A percentile compares a stretch with the other conserved stretches of the same genome.
Conservation (phyloP, 2,329 filamentous ascomycete species). For the Stromatinia cepivora region DNA sequence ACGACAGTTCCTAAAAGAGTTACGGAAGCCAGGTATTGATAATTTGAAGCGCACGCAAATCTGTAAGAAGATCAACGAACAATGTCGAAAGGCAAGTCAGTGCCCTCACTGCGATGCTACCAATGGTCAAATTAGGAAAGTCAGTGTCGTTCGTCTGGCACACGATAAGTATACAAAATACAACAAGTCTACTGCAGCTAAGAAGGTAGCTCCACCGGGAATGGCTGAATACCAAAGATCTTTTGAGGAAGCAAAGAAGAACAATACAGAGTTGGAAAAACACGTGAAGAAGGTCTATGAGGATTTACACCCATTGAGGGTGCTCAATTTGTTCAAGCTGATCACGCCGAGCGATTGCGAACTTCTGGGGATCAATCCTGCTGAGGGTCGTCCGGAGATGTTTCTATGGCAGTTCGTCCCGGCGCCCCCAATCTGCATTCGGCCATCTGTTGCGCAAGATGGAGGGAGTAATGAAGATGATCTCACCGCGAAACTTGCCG, state of each 20-base stretch:
- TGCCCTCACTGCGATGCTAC: slow-evolving; percentile 79
- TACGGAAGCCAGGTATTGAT: slow-evolving; percentile 80
- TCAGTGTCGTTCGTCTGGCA: slow-evolving; percentile 86
- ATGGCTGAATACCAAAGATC: slow-evolving; percentile 85
- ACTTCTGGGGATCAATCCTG: slow-evolving; percentile 81
- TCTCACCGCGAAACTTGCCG: slow-evolving; percentile 92
- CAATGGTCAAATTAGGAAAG: slow-evolving; percentile 91
- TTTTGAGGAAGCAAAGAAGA: slow-evolving; percentile 75
- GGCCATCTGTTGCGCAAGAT: slow-evolving; percentile 91
- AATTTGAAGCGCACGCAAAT: slow-evolving; percentile 82
- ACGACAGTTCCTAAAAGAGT: slow-evolving; percentile 72
- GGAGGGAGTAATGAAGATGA: slow-evolving; percentile 94
- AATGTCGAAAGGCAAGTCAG: slow-evolving; percentile 81
- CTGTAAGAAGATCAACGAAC: slow-evolving; percentile 83
- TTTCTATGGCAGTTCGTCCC: slow-evolving; percentile 97
- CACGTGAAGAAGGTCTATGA: slow-evolving; percentile 91
- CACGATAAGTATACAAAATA: slow-evolving; percentile 90
- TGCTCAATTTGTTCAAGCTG: slow-evolving; percentile 87
- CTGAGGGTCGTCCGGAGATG: slow-evolving; percentile 89
- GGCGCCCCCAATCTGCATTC: slow-evolving; percentile 89
- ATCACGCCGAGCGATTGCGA: slow-evolving; percentile 86
- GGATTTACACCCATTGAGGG: slow-evolving; percentile 85
- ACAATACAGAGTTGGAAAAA: slow-evolving; percentile 82
- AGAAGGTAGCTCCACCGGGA: slow-evolving; percentile 78
- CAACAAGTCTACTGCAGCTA: slow-evolving; percentile 83